Conservation (phyloP, 331 rosid genomes). For the Stylosanthes scabra region DNA sequence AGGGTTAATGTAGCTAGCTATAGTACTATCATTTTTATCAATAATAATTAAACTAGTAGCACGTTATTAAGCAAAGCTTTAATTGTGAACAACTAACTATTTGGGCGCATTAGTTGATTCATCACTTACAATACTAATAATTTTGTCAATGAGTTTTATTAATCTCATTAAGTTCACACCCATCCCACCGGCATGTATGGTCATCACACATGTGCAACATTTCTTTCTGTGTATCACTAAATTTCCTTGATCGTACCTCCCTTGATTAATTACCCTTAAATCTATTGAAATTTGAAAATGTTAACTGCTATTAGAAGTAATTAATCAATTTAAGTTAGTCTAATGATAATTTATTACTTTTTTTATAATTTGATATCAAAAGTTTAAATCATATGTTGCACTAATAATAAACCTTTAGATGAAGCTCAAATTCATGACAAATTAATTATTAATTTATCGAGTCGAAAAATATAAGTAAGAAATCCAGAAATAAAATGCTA, state of each 20-base stretch:
- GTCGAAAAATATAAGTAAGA: no score
- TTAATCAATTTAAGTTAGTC: no score
- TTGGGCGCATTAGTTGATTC: conserved; percentile 43
- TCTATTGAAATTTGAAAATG: not conserved
- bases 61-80: conserved; percentile 36
- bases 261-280: conserved; percentile 16
- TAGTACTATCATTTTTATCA: conserved; percentile 33
- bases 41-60: conserved; percentile 32
- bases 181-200: conserved; percentile 46
- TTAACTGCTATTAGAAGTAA: no score
- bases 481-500: no score
- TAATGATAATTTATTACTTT: no score
- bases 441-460: no score
- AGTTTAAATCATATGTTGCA: no score
- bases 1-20: conserved; percentile 5
- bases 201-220: conserved; percentile 42
- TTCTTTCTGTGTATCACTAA: conserved; percentile 3
- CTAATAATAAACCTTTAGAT: no score
- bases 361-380: no score
- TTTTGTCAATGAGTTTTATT: conserved; percentile 41
- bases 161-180: conserved; percentile 44
- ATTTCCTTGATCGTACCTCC: not conserved
- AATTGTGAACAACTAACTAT: conserved; percentile 45
- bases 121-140: conserved; percentile 31
- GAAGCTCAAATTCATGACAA: no score